These are phyloP conservation scores for Cupressus sempervirens DNA, from an alignment of 75 land plant genomes.

Conservation along the genomic window DNA sequence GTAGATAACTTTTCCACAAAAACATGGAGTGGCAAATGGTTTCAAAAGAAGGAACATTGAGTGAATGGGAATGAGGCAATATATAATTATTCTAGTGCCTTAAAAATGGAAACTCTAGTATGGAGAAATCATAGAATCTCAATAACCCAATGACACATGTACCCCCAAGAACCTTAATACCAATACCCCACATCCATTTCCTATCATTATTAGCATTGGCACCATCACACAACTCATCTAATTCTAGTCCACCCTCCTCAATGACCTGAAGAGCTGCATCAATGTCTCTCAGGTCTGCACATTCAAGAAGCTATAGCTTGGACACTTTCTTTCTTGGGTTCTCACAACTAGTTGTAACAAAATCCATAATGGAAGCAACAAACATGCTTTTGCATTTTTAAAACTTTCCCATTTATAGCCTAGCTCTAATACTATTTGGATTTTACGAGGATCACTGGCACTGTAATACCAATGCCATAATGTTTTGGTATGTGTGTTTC, in stretches of 20 bases:
- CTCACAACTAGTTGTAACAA: constrained; percentile 84
- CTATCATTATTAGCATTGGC: constrained; percentile 61
- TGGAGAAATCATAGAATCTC: constrained; percentile 24
- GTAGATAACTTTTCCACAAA: neutral
- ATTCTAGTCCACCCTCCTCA: constrained; percentile 70
- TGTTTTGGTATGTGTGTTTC: too few species aligned
- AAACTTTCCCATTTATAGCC: constrained; percentile 36
- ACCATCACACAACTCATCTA: constrained; percentile 43
- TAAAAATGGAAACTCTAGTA: constrained; percentile 13
- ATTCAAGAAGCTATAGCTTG: constrained; percentile 57
- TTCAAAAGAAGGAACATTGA: neutral
- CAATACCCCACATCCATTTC: constrained; percentile 66
- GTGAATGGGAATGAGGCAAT: neutral
- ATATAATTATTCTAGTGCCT: neutral
- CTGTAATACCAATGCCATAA: too few species aligned
- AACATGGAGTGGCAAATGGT: neutral
- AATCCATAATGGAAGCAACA: constrained; percentile 92
- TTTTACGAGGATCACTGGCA: too few species aligned
- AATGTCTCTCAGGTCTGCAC: constrained; percentile 72
- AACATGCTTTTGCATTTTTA: constrained; percentile 87
- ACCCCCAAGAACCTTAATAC: constrained; percentile 68
- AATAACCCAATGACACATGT: constrained; percentile 66
- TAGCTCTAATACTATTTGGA: too few species aligned
- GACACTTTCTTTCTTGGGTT: constrained; percentile 28
- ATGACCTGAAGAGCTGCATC: constrained; percentile 79